Conservation (phyloP, 2,329 filamentous ascomycete genomes). For the Colletotrichum sp. region DNA sequence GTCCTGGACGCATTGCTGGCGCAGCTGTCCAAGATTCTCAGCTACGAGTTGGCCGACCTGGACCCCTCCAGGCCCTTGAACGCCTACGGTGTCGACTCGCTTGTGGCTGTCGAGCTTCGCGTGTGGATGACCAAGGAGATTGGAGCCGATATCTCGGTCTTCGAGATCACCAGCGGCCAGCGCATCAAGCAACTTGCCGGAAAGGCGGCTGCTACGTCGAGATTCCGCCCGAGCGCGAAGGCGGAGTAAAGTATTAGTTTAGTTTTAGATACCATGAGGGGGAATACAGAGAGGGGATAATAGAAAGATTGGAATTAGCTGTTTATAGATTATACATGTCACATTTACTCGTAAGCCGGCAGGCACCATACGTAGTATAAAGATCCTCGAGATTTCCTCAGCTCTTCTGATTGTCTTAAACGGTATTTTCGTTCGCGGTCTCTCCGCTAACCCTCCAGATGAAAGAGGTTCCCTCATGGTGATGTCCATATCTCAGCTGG, state of each 20-base stretch:
- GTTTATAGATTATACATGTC: neutral
- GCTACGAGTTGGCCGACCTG: slow-evolving; percentile 23
- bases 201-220: neutral
- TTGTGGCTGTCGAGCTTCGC: slow-evolving; percentile 30
- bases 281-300: neutral
- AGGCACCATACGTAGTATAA: neutral
- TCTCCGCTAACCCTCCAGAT: neutral
- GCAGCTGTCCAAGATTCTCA: slow-evolving; percentile 16
- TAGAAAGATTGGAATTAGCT: neutral
- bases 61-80: slow-evolving; percentile 25
- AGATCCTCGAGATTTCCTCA: neutral
- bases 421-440: neutral
- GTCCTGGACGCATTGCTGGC: neutral
- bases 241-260: neutral
- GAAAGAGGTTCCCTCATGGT: neutral
- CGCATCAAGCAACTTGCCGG: slow-evolving; percentile 11
- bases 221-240: neutral
- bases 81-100: slow-evolving; percentile 29
- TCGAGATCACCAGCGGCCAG: slow-evolving; percentile 25
- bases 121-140: slow-evolving; percentile 29
- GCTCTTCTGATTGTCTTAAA: neutral
- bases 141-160: slow-evolving; percentile 27
- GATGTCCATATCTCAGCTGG: neutral
- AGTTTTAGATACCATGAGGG: neutral
- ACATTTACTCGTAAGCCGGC: neutral